Evolutionary conservation across 2,329 filamentous ascomycete genomes (phyloP).

Genomic region (Penicillium sp.): DNA sequence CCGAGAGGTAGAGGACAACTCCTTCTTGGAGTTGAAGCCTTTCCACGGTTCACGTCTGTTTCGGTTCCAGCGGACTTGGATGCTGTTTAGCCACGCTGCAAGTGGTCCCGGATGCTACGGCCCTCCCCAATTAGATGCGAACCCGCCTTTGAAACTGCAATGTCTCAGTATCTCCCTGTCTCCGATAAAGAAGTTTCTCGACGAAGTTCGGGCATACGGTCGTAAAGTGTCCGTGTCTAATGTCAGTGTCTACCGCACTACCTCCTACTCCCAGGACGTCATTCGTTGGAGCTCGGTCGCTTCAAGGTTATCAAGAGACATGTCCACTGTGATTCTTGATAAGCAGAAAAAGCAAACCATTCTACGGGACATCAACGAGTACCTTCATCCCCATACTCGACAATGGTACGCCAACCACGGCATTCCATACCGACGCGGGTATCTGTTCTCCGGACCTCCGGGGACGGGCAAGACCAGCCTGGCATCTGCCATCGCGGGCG

Average conservation of each 20-base stretch:
- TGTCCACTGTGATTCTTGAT: constrained; percentile 42
- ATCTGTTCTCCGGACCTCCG: constrained; percentile 75
- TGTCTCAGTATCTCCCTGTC: constrained; percentile 15
- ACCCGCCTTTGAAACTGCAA: constrained; percentile 9
- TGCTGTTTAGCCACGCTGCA: constrained; percentile 13
- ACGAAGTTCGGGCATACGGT: constrained; percentile 58
- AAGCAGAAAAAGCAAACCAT: constrained; percentile 65
- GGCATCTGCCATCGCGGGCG: constrained; percentile 65
- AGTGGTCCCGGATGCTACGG: not conserved
- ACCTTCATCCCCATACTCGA: constrained; percentile 66
- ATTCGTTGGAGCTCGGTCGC: constrained; percentile 60
- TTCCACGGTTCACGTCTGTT: constrained; percentile 18
- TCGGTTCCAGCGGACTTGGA: constrained; percentile 15
- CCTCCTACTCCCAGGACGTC: constrained; percentile 40
- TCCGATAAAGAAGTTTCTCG: constrained; percentile 25
- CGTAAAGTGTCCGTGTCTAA: constrained; percentile 35
- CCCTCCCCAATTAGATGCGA: not conserved
- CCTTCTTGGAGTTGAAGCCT: constrained; percentile 17
- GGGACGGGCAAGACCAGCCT: constrained; percentile 75
- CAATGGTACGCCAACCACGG: constrained; percentile 75
- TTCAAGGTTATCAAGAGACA: constrained; percentile 68
- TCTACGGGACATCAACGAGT: constrained; percentile 74
- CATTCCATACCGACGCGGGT: constrained; percentile 74
- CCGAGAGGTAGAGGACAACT: not conserved
- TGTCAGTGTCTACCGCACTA: constrained; percentile 60